Evolutionary conservation across 805 yeast species (phyloP).

Genomic region (Suhomyces pyralidae): DNA sequence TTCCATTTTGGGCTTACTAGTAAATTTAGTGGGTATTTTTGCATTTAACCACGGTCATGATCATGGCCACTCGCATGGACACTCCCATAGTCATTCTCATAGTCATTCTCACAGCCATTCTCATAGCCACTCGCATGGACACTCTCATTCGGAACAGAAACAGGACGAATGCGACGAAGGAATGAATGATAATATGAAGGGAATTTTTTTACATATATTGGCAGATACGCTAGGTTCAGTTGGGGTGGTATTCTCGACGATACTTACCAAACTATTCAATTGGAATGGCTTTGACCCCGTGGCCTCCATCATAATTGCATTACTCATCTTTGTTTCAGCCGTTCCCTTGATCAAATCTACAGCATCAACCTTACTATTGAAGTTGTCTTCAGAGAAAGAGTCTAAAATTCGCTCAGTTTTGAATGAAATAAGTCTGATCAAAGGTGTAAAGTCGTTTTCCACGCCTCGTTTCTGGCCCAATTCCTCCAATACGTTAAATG

Average conservation of each 20-base stretch:
- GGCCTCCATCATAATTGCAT: slow-evolving; percentile 84
- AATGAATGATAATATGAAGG: slow-evolving; percentile 75
- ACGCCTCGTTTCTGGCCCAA: slow-evolving; percentile 92
- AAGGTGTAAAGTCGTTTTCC: slow-evolving; percentile 81
- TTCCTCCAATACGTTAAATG: slow-evolving; percentile 31
- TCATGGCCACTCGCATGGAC: slow-evolving; percentile 40
- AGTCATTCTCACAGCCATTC: slow-evolving; percentile 23
- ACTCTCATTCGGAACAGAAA: slow-evolving; percentile 2
- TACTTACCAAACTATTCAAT: slow-evolving; percentile 62
- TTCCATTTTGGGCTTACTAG: slow-evolving; percentile 78
- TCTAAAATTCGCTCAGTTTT: slow-evolving; percentile 59
- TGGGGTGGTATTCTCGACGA: slow-evolving; percentile 90
- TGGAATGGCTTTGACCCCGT: slow-evolving; percentile 88
- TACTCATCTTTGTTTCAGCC: slow-evolving; percentile 75
- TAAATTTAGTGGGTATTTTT: slow-evolving; percentile 87
- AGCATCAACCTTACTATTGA: slow-evolving; percentile 66
- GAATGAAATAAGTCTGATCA: slow-evolving; percentile 62
- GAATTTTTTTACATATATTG: slow-evolving; percentile 86
- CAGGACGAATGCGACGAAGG: slow-evolving; percentile 2
- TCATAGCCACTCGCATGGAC: slow-evolving; percentile 12
- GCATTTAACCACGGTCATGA: slow-evolving; percentile 88
- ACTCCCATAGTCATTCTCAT: slow-evolving; percentile 41
- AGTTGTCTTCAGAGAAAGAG: slow-evolving; percentile 59
- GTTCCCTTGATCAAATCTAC: slow-evolving; percentile 82
- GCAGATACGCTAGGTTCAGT: slow-evolving; percentile 98